A percentile compares a stretch with the other conserved stretches of the same genome.
These are phyloP conservation scores for Teratosphaeria zuluensis DNA, from an alignment of 2,329 filamentous ascomycete genomes.

Conservation along the genomic window DNA sequence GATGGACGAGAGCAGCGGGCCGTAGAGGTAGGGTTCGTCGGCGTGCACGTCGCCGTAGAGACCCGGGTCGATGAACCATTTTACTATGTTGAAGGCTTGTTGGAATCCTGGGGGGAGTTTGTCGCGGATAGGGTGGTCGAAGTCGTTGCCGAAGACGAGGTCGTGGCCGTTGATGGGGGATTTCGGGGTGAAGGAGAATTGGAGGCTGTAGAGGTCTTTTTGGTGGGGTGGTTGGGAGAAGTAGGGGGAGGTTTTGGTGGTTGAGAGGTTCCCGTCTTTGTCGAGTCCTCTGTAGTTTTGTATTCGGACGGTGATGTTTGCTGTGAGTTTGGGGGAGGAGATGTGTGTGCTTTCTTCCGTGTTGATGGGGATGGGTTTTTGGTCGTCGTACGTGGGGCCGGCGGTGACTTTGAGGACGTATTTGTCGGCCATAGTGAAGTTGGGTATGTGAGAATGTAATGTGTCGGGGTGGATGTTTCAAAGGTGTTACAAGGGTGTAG, in stretches of 20 bases:
- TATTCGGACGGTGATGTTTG: conserved; percentile 66
- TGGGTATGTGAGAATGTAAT: neutral
- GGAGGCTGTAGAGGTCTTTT: conserved; percentile 76
- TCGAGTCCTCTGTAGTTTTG: conserved; percentile 62
- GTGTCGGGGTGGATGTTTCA: neutral
- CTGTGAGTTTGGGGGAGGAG: conserved; percentile 52
- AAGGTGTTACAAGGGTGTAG: neutral
- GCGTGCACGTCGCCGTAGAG: conserved; percentile 84
- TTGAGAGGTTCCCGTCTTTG: conserved; percentile 38
- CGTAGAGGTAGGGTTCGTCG: conserved; percentile 78
- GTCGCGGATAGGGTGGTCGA: conserved; percentile 81
- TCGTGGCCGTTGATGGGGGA: conserved; percentile 55
- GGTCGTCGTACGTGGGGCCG: conserved; percentile 66
- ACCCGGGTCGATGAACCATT: conserved; percentile 84
- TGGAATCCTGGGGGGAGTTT: conserved; percentile 77
- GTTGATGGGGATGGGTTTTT: conserved; percentile 69
- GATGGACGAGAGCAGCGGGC: conserved; percentile 68
- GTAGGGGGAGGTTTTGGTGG: conserved; percentile 55
- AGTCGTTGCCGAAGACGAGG: conserved; percentile 90
- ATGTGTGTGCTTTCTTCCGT: conserved; percentile 52
- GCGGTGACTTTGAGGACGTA: conserved; percentile 77
- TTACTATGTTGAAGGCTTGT: conserved; percentile 74
- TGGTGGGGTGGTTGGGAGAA: conserved; percentile 62
- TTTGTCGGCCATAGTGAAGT: conserved; percentile 48
- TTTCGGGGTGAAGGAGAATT: conserved; percentile 69